These are phyloP conservation scores for Rhizophagus prolifer DNA, from an alignment of 192 early-diverging fungal genomes.

Conservation along the genomic window DNA sequence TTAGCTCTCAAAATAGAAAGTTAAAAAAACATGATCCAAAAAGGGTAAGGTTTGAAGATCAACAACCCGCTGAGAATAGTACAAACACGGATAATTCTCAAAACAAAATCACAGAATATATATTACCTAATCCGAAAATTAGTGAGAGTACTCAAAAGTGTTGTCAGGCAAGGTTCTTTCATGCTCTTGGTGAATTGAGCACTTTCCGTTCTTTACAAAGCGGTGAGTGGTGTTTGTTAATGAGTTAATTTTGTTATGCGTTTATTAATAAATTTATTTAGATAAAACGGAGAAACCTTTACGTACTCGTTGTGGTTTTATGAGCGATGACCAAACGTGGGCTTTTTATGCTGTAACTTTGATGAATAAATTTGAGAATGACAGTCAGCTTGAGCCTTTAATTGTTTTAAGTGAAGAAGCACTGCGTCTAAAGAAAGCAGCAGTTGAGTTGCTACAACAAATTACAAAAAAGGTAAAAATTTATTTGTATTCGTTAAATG, in stretches of 20 bases:
- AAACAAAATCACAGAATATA: not conserved
- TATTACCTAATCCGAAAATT: constrained; percentile 53
- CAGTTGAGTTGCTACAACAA: constrained; percentile 38
- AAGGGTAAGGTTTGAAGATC: not conserved
- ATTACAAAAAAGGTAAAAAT: constrained; percentile 39
- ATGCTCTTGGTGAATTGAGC: constrained; percentile 69
- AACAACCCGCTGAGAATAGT: not conserved
- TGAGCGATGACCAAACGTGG: constrained; percentile 63
- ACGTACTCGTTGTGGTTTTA: constrained; percentile 37
- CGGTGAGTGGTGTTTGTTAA: not conserved
- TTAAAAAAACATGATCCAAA: constrained; percentile 1
- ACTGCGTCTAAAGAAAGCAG: constrained; percentile 40
- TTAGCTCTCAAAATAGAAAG: not conserved
- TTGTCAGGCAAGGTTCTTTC: constrained; percentile 62
- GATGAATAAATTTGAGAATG: constrained; percentile 43
- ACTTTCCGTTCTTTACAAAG: constrained; percentile 47
- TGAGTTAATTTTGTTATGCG: not conserved
- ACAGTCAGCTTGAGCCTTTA: constrained; percentile 38
- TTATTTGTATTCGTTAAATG: not conserved
- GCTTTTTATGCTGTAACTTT: constrained; percentile 52
- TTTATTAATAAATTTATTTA: not conserved
- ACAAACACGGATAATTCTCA: not conserved
- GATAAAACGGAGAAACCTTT: not conserved
- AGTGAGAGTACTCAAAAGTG: constrained; percentile 55
- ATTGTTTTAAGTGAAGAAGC: constrained; percentile 43